Evolutionary conservation across 257 asterid species (phyloP).

Genomic region (Fraxinus anomala): DNA sequence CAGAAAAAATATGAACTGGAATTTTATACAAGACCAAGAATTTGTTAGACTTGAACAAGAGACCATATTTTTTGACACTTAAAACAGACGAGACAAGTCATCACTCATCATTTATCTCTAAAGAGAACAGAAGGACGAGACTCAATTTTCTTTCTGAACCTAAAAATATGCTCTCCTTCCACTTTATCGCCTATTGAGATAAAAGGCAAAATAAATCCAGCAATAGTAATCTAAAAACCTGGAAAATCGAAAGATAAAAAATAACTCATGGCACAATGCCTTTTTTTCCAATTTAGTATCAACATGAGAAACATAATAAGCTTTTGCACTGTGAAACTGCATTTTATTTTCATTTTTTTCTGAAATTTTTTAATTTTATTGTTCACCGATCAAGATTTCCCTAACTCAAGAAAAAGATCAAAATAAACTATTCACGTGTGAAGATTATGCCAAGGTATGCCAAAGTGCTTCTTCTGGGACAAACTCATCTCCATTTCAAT

Average conservation of each 20-base stretch:
- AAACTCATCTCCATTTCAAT: not conserved
- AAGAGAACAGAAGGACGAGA: not conserved
- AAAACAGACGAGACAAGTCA: not conserved
- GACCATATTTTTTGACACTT: not conserved
- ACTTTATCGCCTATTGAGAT: not conserved
- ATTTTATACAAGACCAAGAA: not conserved
- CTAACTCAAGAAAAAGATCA: not conserved
- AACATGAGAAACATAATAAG: not conserved
- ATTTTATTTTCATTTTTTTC: not conserved
- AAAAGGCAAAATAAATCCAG: too few relatives aligned
- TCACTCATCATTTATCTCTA: not conserved
- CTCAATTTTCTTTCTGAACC: not conserved
- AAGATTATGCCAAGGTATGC: not conserved
- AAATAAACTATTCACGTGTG: not conserved
- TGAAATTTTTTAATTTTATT: not conserved
- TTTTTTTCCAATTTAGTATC: not conserved
- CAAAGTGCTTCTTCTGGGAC: not conserved
- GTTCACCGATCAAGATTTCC: not conserved
- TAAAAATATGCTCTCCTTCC: not conserved
- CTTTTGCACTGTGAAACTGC: not conserved
- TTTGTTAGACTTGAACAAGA: not conserved
- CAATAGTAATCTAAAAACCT: not conserved
- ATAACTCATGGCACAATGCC: not conserved
- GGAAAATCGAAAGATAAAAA: not conserved
- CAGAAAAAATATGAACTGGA: constrained; percentile 1